These are phyloP conservation scores for Coemansia javaensis DNA, from an alignment of 192 early-diverging fungal genomes.

Conservation along the genomic window DNA sequence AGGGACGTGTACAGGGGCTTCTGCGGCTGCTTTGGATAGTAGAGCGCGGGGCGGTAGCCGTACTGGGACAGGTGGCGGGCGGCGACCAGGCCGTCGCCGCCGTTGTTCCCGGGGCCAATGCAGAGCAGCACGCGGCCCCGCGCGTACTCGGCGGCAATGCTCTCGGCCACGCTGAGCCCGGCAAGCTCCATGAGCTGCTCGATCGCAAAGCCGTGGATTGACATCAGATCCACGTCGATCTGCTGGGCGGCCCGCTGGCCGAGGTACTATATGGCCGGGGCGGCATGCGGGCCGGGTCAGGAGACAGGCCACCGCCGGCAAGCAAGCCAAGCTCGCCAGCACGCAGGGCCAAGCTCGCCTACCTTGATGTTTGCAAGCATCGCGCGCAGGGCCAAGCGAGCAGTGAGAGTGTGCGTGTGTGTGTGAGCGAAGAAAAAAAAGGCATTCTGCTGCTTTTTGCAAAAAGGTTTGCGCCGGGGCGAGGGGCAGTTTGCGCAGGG, in stretches of 20 bases:
- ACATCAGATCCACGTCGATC: slow-evolving; percentile 85
- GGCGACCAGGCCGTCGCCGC: slow-evolving; percentile 93
- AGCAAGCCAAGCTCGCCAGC: neutral
- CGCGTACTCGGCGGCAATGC: slow-evolving; percentile 68
- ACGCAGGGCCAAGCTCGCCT: slow-evolving; percentile 1
- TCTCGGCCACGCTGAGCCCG: slow-evolving; percentile 87
- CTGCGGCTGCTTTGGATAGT: slow-evolving; percentile 72
- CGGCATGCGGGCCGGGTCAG: too few species aligned
- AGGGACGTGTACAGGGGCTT: slow-evolving; percentile 75
- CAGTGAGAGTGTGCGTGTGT: neutral
- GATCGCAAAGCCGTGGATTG: slow-evolving; percentile 78
- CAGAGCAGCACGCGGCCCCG: slow-evolving; percentile 61
- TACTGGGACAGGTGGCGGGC: slow-evolving; percentile 88
- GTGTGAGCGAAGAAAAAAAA: too few species aligned
- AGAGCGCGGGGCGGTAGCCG: slow-evolving; percentile 74
- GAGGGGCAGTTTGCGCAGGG: too few species aligned
- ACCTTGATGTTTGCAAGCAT: slow-evolving; percentile 7
- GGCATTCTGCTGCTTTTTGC: too few species aligned
- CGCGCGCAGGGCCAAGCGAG: too few species aligned
- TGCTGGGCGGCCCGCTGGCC: slow-evolving; percentile 41
- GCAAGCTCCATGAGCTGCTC: slow-evolving; percentile 85
- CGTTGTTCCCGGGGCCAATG: slow-evolving; percentile 91
- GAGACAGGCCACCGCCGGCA: too few species aligned
- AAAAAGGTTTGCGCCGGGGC: too few species aligned
- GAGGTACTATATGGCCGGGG: slow-evolving; percentile 14